Percentiles rank a stretch among this genome's conserved stretches.
phyloP scores from a whole-genome alignment of 129 eudicot genomes.

The Flaveria bidentis region DNA sequence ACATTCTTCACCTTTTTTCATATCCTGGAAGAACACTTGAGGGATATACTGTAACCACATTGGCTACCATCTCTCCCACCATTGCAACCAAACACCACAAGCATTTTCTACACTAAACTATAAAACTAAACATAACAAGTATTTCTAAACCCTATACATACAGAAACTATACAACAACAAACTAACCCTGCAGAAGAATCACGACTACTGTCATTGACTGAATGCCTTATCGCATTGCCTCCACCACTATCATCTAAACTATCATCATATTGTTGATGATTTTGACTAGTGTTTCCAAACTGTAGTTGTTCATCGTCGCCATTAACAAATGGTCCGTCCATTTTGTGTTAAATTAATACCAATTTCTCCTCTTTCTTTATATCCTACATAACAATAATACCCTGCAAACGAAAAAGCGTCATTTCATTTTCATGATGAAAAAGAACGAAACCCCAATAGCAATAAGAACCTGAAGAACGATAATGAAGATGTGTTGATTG shows the following conservation, averaged over 20 bases:
- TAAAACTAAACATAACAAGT: constrained; percentile 31
- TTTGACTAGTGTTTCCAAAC: constrained; percentile 30
- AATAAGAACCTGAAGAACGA: constrained; percentile 18
- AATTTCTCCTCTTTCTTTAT: constrained; percentile 8
- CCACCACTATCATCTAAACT: constrained; percentile 67
- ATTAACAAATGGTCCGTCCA: constrained; percentile 52
- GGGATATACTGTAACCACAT: not conserved
- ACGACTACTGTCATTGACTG: constrained; percentile 44
- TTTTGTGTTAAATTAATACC: constrained; percentile 17
- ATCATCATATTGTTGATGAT: constrained; percentile 36
- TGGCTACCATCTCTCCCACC: constrained; percentile 29
- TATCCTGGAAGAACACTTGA: not conserved
- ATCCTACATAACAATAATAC: constrained; percentile 34
- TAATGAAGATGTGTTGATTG: not conserved
- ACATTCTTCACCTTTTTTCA: constrained; percentile 33
- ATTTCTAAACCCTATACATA: constrained; percentile 37
- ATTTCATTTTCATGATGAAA: not conserved
- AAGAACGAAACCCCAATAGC: too few relatives aligned
- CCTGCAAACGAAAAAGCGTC: constrained; percentile 40
- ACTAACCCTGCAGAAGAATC: constrained; percentile 95
- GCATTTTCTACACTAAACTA: constrained; percentile 33
- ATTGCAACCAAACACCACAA: constrained; percentile 14
- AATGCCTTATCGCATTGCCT: constrained; percentile 51
- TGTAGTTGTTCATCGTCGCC: constrained; percentile 56
- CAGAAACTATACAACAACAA: constrained; percentile 56